Evolutionary conservation across 2,329 filamentous ascomycete species (phyloP).

Genomic region (Chrysosphaeria jannelii): DNA sequence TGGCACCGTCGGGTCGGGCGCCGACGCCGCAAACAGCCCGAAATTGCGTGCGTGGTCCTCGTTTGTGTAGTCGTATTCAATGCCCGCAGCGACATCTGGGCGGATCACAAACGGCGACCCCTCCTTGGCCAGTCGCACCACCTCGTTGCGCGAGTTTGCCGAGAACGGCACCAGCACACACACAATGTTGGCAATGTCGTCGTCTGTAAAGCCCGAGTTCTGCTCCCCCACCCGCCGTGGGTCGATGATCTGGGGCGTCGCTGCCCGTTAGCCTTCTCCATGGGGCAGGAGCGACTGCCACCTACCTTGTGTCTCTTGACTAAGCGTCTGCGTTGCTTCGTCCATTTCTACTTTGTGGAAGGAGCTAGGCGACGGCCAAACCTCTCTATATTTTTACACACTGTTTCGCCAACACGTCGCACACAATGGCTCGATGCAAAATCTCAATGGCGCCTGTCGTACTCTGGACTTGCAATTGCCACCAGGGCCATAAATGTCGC

Average conservation of each 20-base stretch:
- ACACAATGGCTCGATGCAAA: no score
- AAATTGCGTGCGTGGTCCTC: constrained; percentile 21
- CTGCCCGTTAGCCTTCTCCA: no score
- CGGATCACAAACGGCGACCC: constrained; percentile 18
- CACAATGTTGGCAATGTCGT: constrained; percentile 66
- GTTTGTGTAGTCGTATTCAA: constrained; percentile 18
- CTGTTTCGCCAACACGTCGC: no score
- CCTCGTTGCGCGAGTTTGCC: constrained; percentile 37
- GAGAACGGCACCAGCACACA: constrained; percentile 66
- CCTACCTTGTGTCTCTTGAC: no score
- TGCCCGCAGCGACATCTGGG: constrained; percentile 16
- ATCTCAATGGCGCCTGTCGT: no score
- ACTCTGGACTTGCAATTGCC: no score
- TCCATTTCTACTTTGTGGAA: no score
- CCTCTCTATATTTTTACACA: no score
- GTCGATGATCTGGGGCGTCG: constrained; percentile 57
- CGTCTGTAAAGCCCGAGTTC: constrained; percentile 54
- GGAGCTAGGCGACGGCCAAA: no score
- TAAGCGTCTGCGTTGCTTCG: no score
- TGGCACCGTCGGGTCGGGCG: constrained; percentile 18
- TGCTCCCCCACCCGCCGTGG: constrained; percentile 51
- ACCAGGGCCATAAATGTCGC: no score
- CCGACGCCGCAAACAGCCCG: constrained; percentile 18
- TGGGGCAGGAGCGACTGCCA: no score
- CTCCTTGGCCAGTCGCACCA: constrained; percentile 19